These are phyloP conservation scores for Coemansia javaensis DNA, from an alignment of 192 early-diverging fungal genomes.

Conservation along the genomic window DNA sequence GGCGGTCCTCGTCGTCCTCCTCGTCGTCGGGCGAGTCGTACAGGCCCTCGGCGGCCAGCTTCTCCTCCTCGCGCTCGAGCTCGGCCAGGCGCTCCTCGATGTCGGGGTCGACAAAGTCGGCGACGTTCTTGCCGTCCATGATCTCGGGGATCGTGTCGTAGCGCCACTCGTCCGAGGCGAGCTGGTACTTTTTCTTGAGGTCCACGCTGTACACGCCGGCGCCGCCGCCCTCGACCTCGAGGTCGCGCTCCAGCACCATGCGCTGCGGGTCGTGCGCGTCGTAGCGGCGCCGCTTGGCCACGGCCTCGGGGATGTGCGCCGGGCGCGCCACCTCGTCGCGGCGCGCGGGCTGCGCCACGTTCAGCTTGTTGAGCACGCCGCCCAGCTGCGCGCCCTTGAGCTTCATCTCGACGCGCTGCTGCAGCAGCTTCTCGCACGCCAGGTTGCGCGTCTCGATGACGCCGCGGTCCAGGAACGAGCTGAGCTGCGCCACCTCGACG, in stretches of 20 bases:
- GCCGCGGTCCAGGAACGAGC: slow-evolving; percentile 90
- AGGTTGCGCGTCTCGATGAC: slow-evolving; percentile 93
- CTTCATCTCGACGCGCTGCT: slow-evolving; percentile 91
- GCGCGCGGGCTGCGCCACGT: slow-evolving; percentile 81
- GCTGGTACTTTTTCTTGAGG: slow-evolving; percentile 87
- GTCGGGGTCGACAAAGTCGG: slow-evolving; percentile 97
- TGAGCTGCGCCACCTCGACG: slow-evolving; percentile 75
- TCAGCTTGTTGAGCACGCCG: slow-evolving; percentile 92
- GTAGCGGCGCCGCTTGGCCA: slow-evolving; percentile 64
- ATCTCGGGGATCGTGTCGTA: slow-evolving; percentile 98
- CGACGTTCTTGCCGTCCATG: slow-evolving; percentile 96
- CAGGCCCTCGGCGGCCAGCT: slow-evolving; percentile 86
- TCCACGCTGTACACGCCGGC: slow-evolving; percentile 96
- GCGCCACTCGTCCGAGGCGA: slow-evolving; percentile 86
- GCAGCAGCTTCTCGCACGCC: slow-evolving; percentile 91
- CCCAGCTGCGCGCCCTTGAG: slow-evolving; percentile 85
- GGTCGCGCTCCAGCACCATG: slow-evolving; percentile 77
- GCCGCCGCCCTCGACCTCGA: slow-evolving; percentile 87
- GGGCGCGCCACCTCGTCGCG: slow-evolving; percentile 83
- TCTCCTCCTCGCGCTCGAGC: slow-evolving; percentile 96
- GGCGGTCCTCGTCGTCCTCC: slow-evolving; percentile 74
- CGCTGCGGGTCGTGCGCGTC: slow-evolving; percentile 80
- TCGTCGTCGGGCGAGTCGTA: slow-evolving; percentile 78
- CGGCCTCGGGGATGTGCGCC: slow-evolving; percentile 75
- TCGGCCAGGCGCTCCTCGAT: slow-evolving; percentile 94